phyloP scores from a whole-genome alignment of 352 stramenopile genomes.

The Phytophthora pinifolia region DNA sequence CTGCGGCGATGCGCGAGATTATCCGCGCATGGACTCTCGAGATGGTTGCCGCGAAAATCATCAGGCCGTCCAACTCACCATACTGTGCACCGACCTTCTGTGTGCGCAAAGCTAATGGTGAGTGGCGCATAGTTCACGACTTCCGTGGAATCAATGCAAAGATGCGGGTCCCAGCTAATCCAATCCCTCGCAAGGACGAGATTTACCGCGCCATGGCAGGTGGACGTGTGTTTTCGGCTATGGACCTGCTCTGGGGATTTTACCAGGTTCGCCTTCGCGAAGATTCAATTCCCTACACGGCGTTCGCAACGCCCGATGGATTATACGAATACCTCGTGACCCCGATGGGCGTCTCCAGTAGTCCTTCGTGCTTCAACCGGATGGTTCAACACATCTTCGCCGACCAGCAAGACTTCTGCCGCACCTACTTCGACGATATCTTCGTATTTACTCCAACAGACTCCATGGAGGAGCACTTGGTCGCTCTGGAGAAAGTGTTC shows the following conservation, averaged over 20 bases:
- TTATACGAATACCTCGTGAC: no score
- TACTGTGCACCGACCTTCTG: conserved; percentile 3
- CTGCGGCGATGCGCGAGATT: background rate
- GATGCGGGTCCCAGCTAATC: background rate
- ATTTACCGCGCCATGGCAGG: background rate
- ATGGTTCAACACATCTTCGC: no score
- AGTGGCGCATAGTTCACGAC: conserved; percentile 6
- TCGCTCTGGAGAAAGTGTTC: background rate
- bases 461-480: conserved; percentile 1
- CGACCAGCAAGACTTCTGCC: background rate
- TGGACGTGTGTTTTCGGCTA: no score
- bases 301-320: no score
- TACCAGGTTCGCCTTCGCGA: background rate
- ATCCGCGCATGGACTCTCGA: background rate
- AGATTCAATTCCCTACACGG: background rate
- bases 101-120: background rate
- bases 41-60: conserved; percentile 1
- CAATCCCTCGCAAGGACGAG: background rate
- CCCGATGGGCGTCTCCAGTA: no score
- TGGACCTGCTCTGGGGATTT: conserved; percentile 3
- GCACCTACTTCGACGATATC: conserved; percentile 2
- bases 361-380: no score
- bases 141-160: background rate
- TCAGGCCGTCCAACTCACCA: background rate
- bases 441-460: conserved; percentile 2